phyloP scores from a whole-genome alignment of 208 protist genomes.

The Crithidia fasciculata region DNA sequence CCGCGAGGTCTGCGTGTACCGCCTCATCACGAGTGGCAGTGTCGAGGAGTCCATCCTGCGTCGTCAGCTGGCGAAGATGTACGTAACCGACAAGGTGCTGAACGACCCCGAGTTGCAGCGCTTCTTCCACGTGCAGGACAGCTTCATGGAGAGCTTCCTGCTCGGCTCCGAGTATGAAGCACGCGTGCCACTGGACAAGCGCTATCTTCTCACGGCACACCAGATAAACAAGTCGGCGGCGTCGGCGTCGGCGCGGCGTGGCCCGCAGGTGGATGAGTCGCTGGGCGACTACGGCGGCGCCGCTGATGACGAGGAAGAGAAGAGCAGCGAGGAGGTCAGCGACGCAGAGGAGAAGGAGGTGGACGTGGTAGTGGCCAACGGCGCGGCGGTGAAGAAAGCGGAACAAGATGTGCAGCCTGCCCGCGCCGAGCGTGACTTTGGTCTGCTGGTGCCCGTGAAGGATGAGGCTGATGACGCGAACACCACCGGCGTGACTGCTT shows the following conservation, averaged over 20 bases:
- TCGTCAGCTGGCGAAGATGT: constrained; percentile 95
- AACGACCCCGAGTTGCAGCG: constrained; percentile 94
- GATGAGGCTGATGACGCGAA: constrained; percentile 11
- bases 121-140: constrained; percentile 92
- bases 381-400: background rate
- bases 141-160: constrained; percentile 92
- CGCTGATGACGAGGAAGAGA: constrained; percentile 16
- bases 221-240: constrained; percentile 28
- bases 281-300: constrained; percentile 22
- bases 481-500: background rate
- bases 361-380: background rate
- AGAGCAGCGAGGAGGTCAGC: background rate
- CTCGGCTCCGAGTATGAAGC: constrained; percentile 83
- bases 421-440: constrained; percentile 33
- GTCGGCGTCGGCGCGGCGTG: constrained; percentile 3
- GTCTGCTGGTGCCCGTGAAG: constrained; percentile 29
- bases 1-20: constrained; percentile 95
- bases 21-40: constrained; percentile 97
- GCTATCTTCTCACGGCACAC: constrained; percentile 59
- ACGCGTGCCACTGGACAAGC: constrained; percentile 58
- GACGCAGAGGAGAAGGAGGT: background rate
- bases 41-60: constrained; percentile 99
- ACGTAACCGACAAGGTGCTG: constrained; percentile 96
- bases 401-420: background rate
- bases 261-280: constrained; percentile 7